phyloP scores from a whole-genome alignment of 2,329 filamentous ascomycete genomes.

The Amesomyces nigricolor region DNA sequence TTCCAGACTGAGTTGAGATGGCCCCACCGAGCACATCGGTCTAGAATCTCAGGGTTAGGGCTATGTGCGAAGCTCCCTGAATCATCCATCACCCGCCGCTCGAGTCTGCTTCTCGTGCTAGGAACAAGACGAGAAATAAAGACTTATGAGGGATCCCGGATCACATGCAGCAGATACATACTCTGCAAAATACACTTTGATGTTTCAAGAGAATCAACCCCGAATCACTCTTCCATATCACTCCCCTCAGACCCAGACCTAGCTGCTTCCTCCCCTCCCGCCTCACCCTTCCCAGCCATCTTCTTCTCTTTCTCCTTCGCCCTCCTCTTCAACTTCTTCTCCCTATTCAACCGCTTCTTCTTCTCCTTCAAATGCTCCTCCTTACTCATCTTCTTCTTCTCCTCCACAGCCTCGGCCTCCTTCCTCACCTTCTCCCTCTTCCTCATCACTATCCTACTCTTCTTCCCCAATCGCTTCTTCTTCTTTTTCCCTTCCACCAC shows the following conservation, averaged over 20 bases:
- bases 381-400: constrained; percentile 41
- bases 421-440: constrained; percentile 36
- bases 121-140: no score
- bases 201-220: no score
- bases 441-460: constrained; percentile 48
- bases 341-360: constrained; percentile 55
- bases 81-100: no score
- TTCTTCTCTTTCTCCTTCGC: constrained; percentile 54
- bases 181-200: no score
- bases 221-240: not conserved
- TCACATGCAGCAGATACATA: no score
- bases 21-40: no score
- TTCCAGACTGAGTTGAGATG: no score
- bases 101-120: no score
- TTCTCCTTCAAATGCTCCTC: constrained; percentile 54
- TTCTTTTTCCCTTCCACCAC: constrained; percentile 24
- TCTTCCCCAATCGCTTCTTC: constrained; percentile 52
- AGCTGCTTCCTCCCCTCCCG: not conserved
- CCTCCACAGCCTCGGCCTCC: constrained; percentile 36
- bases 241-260: constrained; percentile 4
- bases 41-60: no score
- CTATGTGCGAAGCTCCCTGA: no score
- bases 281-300: constrained; percentile 23
- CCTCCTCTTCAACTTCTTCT: constrained; percentile 54
- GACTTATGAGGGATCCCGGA: no score